Evolutionary conservation across 2,329 filamentous ascomycete species (phyloP).

Genomic region (Diplodia corticola): DNA sequence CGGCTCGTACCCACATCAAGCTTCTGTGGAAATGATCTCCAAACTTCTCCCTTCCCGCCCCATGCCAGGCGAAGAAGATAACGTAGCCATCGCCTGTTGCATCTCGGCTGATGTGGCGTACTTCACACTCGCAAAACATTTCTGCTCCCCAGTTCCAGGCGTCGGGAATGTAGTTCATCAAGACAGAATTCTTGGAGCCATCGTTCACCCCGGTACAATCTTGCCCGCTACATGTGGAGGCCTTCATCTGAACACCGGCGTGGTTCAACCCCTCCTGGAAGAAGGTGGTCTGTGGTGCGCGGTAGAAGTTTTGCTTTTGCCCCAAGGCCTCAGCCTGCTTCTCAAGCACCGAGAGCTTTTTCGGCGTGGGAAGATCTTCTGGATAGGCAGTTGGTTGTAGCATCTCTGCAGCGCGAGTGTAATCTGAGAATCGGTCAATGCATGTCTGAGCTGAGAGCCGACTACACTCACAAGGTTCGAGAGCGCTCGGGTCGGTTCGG

Average conservation of each 20-base stretch:
- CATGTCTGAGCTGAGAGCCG: not conserved
- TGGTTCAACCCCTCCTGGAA: slow-evolving; percentile 63
- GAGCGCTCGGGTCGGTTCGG: slow-evolving; percentile 38
- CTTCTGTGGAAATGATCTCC: slow-evolving; percentile 57
- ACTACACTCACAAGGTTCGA: slow-evolving; percentile 53
- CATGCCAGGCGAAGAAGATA: slow-evolving; percentile 66
- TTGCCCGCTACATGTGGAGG: slow-evolving; percentile 61
- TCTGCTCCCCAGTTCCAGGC: slow-evolving; percentile 73
- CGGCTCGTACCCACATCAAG: slow-evolving; percentile 66
- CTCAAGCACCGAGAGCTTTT: slow-evolving; percentile 60
- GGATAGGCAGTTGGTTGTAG: slow-evolving; percentile 63
- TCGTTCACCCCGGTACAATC: slow-evolving; percentile 67
- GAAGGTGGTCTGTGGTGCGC: slow-evolving; percentile 62
- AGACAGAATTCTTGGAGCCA: slow-evolving; percentile 65
- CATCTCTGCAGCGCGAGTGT: slow-evolving; percentile 56
- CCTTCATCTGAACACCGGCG: slow-evolving; percentile 64
- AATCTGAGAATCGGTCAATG: slow-evolving; percentile 48
- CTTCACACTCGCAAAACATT: slow-evolving; percentile 69
- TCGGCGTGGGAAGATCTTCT: slow-evolving; percentile 56
- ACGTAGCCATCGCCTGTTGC: slow-evolving; percentile 56
- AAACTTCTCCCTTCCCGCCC: slow-evolving; percentile 58
- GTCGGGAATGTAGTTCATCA: slow-evolving; percentile 67
- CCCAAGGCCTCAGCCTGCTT: slow-evolving; percentile 58
- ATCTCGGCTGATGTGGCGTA: slow-evolving; percentile 61
- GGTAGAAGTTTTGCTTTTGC: slow-evolving; percentile 55